Base-by-base conservation (phyloP, 106 monocot genomes). In the Dioscorea alata region DNA sequence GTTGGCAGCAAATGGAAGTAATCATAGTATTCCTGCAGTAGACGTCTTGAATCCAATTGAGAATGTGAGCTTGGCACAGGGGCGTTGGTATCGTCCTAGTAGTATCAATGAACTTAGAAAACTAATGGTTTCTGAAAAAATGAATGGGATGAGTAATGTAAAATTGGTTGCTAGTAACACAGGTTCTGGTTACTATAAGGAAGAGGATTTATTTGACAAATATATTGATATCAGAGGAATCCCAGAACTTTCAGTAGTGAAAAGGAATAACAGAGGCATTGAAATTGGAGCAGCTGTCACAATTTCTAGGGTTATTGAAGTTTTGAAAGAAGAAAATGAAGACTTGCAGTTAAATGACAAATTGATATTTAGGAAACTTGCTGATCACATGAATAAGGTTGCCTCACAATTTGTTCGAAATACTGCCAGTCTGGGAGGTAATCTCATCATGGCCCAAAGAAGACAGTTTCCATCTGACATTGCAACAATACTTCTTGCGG, bases 381-480 rank as follows among this genome's bases (percentile, higher is more conserved):
- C 94, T 50, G 67, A 82, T 49, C 94, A 94, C 75, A 78, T 90
- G 90, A 65, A 82, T 19, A 86, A 82, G 48, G 83, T 90, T 28
- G 93, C 93, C 65, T 82, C 94, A 19, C 53, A 54, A 32, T 90
- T 78, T 76, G 78, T 94, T 69, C 53, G 94, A 62, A 94, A 94
- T 70, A 90, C 78, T 13, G 90, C 94, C 12, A 94, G 87, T 62
- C 49, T 94, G 61, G 94, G 94, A 60, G 90, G 94, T 34, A 94
- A 94, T 66, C 1, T 94, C n/a, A 76, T 94, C 33, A 75, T 94
- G 87, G 90, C 94, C 31, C 89, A 94, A 49, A 90, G 79, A 58
- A 54, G 69, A 18, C 78, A 80, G 24, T 94, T 94, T 66, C 79
- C 89, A 14, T 94, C 94, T 2, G 94, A 94, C 61, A 78, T 94